Percentiles rank a stretch among this genome's conserved stretches.
These are phyloP conservation scores for Ustilago shanxiensis DNA, from an alignment of 1,284 basidiomycete species.

Conservation along the genomic window DNA sequence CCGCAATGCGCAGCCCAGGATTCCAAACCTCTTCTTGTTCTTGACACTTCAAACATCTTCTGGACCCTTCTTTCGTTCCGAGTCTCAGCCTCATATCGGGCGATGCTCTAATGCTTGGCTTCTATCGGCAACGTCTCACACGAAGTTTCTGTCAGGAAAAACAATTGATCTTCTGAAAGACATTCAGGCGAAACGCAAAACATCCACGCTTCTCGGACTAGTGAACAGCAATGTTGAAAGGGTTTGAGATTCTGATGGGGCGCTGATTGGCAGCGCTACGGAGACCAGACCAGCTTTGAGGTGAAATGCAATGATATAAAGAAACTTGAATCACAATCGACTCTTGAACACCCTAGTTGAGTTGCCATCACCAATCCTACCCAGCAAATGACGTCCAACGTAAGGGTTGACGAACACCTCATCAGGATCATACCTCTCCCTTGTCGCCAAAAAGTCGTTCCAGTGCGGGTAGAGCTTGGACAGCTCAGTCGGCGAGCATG, in stretches of 20 bases:
- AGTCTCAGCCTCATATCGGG: neutral
- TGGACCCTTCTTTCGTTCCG: neutral
- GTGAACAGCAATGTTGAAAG: neutral
- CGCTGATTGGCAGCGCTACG: neutral
- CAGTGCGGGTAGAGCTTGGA: conserved; percentile 84
- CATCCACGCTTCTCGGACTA: neutral
- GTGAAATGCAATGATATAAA: neutral
- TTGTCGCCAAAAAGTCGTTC: conserved; percentile 80
- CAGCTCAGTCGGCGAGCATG: conserved; percentile 78
- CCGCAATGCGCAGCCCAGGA: too few relatives aligned
- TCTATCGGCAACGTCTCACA: neutral
- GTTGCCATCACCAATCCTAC: conserved; percentile 65
- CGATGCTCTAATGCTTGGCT: neutral
- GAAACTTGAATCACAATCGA: conserved; percentile 19
- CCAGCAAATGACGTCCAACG: conserved; percentile 73
- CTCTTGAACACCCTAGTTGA: conserved; percentile 56
- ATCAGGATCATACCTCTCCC: conserved; percentile 82
- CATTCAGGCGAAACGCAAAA: too few relatives aligned
- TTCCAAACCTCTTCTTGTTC: neutral
- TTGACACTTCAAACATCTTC: neutral
- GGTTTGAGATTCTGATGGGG: neutral
- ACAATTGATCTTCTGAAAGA: neutral
- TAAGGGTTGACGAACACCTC: conserved; percentile 79
- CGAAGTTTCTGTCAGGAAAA: neutral
- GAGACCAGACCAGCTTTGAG: neutral